Base-by-base conservation (phyloP, 2,329 filamentous ascomycete genomes). In the Arachnopeziza araneosa region DNA sequence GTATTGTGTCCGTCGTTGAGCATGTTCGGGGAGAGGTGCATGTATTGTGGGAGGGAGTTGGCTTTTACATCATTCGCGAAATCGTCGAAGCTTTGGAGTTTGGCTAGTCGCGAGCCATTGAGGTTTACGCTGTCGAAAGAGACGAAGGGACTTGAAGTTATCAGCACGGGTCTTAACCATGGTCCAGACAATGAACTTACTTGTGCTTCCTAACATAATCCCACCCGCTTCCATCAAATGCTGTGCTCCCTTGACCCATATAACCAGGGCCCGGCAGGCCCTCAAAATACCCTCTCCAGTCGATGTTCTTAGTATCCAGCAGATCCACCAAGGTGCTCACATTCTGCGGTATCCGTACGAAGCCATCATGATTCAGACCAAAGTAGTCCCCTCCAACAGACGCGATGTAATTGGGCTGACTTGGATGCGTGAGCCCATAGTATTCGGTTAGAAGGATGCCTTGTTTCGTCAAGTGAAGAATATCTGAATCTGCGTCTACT, bases 1-100 rank as follows among this genome's bases (percentile, higher is more conserved):
- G 79, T 79, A 66, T 85, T 75, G 66, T 90, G 87, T 17, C 85
- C 88, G 67, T 89, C 84, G 63, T 84, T 82, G 53, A 84, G 79
- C 83, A 86, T 85, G 71, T 87, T 81, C 0, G 84, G 85, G 0
- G 81, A 81, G 72, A 86, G 80, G 71, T 85, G 84, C 49, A 81
- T 79, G 75, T 85, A 89, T 71, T 90, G 87, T 2, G 87, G 87
- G 12, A 90, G 77, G 9, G 74, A 73, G 62, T 83, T 75, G 51
- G 76, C 76, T 24, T 77, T 73, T 24, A 89, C 73, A 64, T 88
- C 86, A 8, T 76, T 73, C 49, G 83, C 75, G 73, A 90, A 89
- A 59, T 80, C 76, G 24, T 79, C 79, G 66, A 89, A 81, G 63
- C 85, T 87, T 71, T 86, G 85, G 66, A 88, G 79, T 62, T 82